Conservation (phyloP, 2,329 filamentous ascomycete genomes). For the Xylariaceae sp. region DNA sequence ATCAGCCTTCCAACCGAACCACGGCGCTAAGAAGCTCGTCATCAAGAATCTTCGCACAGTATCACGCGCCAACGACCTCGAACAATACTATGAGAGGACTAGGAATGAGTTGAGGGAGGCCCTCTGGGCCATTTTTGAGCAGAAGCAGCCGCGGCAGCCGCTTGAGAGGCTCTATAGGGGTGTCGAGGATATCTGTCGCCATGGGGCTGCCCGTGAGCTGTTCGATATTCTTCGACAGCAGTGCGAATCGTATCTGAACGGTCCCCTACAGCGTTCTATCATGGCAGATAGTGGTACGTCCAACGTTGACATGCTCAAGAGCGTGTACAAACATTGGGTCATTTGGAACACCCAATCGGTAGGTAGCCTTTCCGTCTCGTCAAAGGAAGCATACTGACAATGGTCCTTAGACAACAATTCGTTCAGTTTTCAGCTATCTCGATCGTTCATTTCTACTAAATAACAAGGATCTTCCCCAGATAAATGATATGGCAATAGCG, state of each 20-base stretch:
- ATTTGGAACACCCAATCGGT: slow-evolving; percentile 81
- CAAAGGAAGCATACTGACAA: slow-evolving; percentile 13
- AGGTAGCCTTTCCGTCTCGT: slow-evolving; percentile 40
- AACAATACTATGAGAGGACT: slow-evolving; percentile 78
- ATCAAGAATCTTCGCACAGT: slow-evolving; percentile 85
- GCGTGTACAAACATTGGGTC: slow-evolving; percentile 67
- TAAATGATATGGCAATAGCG: slow-evolving; percentile 80
- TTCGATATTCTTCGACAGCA: slow-evolving; percentile 69
- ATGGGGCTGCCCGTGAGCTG: slow-evolving; percentile 72
- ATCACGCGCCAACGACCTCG: slow-evolving; percentile 64
- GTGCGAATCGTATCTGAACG: slow-evolving; percentile 72
- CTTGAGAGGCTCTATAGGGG: slow-evolving; percentile 88
- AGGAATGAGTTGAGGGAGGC: slow-evolving; percentile 77
- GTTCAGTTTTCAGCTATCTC: slow-evolving; percentile 91
- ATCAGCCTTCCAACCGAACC: slow-evolving; percentile 70
- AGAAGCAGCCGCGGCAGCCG: slow-evolving; percentile 68
- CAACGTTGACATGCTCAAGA: slow-evolving; percentile 68
- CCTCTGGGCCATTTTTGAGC: slow-evolving; percentile 74
- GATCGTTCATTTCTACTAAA: slow-evolving; percentile 87
- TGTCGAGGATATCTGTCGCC: slow-evolving; percentile 89
- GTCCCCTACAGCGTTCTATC: slow-evolving; percentile 61
- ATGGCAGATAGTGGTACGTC: slow-evolving; percentile 56
- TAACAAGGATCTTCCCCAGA: slow-evolving; percentile 69
- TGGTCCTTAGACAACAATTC: slow-evolving; percentile 62
- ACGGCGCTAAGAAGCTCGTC: slow-evolving; percentile 83